Base-by-base conservation (phyloP, 768 basidiomycete species). In the Tulasnella sp. region DNA sequence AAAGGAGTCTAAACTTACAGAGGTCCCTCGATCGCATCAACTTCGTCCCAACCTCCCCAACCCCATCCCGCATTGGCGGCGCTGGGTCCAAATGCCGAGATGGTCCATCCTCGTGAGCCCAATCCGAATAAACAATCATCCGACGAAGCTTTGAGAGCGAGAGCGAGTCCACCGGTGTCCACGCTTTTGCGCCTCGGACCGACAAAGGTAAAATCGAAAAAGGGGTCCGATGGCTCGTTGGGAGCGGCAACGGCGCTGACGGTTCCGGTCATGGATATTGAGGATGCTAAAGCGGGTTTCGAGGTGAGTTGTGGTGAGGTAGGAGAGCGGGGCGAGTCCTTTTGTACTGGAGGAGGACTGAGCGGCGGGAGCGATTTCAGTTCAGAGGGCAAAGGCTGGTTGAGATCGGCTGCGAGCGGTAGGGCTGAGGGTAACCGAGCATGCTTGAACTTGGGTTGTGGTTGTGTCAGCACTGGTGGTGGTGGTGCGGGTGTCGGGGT, bases 121-220 rank as follows among this genome's bases (percentile, higher is more conserved):
- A 45, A 22, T 9, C 79, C 79, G n/a, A 78, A 77, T 14, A 80
- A 76, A 1, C 79, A 79, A 14, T 79, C 71, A 69, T 81, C 79
- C 40, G 73, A 78, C 64, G 70, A 76, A 52, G 74, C 79, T 39
- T 75, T 75, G 68, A 92, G 88, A 0, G 94, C 94, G 70, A 94
- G 90, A 76, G 91, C 89, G 77, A 98, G 87, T 39, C 95, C 96
- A 15, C 96, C 96, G 58, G 93, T 87, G 83, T 98, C 96, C 75
- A 96, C 94, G 81, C 93, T 95, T 68, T 93, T 85, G 73, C 95
- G 67, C 11, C 74, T 73, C 31, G 37, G 42, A 39, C 39, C 72
- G 11, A 54, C 54, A 58, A 67, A 54, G 45, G 38, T 34, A 25
- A 38, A 74, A 54, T 49, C 49, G 49, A 19, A 36, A 31, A 74